A percentile compares a stretch with the other conserved stretches of the same genome.
These are phyloP conservation scores for Macrolepiota dolichaula DNA, from an alignment of 768 basidiomycete species.

Conservation along the genomic window DNA sequence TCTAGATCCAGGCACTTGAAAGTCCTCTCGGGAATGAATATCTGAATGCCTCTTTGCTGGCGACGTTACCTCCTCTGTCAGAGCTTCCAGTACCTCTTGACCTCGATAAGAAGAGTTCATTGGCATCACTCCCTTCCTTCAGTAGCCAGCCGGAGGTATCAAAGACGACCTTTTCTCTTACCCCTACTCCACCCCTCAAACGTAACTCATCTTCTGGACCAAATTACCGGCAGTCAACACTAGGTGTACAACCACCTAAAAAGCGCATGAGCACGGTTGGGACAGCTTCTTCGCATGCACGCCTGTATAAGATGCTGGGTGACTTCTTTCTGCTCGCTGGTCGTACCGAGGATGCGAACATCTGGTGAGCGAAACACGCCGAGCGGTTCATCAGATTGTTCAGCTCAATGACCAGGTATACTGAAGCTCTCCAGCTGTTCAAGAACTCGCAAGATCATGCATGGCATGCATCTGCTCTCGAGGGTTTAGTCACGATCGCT, in stretches of 20 bases:
- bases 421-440: slow-evolving; percentile 78
- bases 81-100: slow-evolving; percentile 62
- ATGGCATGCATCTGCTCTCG: slow-evolving; percentile 89
- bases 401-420: slow-evolving; percentile 57
- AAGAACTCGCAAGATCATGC: slow-evolving; percentile 70
- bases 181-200: slow-evolving; percentile 39
- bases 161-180: slow-evolving; percentile 31
- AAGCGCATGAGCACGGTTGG: slow-evolving; percentile 65
- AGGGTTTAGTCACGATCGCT: slow-evolving; percentile 77
- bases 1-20: slow-evolving; percentile 75
- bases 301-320: slow-evolving; percentile 84
- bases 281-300: slow-evolving; percentile 74
- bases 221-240: slow-evolving; percentile 48
- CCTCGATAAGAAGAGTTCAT: slow-evolving; percentile 35
- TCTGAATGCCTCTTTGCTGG: slow-evolving; percentile 67
- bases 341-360: slow-evolving; percentile 73
- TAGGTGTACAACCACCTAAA: slow-evolving; percentile 45
- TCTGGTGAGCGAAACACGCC: slow-evolving; percentile 53
- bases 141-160: slow-evolving; percentile 58
- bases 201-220: slow-evolving; percentile 53
- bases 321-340: slow-evolving; percentile 89
- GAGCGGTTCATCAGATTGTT: slow-evolving; percentile 7
- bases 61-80: slow-evolving; percentile 53
- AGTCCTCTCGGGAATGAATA: slow-evolving; percentile 84
- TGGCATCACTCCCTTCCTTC: slow-evolving; percentile 38